These are phyloP conservation scores for Lentinula lateritia DNA, from an alignment of 768 basidiomycete genomes.

Conservation along the genomic window DNA sequence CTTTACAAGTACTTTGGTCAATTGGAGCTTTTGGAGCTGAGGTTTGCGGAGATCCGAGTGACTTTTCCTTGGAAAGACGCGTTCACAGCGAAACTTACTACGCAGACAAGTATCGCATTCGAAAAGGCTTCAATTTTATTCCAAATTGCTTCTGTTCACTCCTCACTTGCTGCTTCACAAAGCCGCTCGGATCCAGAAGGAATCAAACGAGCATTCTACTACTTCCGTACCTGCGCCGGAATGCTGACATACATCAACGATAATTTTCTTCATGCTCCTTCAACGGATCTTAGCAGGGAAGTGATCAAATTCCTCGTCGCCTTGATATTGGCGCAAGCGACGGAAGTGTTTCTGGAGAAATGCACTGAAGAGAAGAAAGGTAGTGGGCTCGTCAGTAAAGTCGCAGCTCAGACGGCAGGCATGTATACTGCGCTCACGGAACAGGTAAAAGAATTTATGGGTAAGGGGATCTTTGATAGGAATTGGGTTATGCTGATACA, in stretches of 20 bases:
- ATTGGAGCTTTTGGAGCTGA: slow-evolving; percentile 91
- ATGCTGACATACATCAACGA: slow-evolving; percentile 99
- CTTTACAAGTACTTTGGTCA: slow-evolving; percentile 99
- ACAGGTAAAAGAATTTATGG: slow-evolving; percentile 94
- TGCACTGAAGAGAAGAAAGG: slow-evolving; percentile 90
- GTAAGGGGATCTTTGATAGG: slow-evolving; percentile 91
- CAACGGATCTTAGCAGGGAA: slow-evolving; percentile 89
- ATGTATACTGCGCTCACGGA: slow-evolving; percentile 84
- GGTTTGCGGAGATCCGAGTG: slow-evolving; percentile 95
- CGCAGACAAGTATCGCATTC: slow-evolving; percentile 93
- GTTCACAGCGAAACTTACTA: slow-evolving; percentile 89
- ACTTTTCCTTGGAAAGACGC: slow-evolving; percentile 97
- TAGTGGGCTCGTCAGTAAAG: slow-evolving; percentile 70
- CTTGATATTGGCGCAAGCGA: slow-evolving; percentile 89
- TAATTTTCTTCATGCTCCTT: slow-evolving; percentile 97
- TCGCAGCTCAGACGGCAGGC: slow-evolving; percentile 74
- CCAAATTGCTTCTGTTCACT: slow-evolving; percentile 92
- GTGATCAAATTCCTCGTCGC: slow-evolving; percentile 89
- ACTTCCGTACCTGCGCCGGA: slow-evolving; percentile 84
- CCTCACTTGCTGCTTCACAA: slow-evolving; percentile 82
- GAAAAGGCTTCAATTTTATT: slow-evolving; percentile 98
- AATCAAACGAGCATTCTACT: slow-evolving; percentile 88
- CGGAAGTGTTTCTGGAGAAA: slow-evolving; percentile 95
- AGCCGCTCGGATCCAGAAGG: slow-evolving; percentile 88
- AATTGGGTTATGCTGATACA: slow-evolving; percentile 90